These are phyloP conservation scores for Fusarium floridanum DNA, from an alignment of 2,329 filamentous ascomycete species.

Conservation along the genomic window DNA sequence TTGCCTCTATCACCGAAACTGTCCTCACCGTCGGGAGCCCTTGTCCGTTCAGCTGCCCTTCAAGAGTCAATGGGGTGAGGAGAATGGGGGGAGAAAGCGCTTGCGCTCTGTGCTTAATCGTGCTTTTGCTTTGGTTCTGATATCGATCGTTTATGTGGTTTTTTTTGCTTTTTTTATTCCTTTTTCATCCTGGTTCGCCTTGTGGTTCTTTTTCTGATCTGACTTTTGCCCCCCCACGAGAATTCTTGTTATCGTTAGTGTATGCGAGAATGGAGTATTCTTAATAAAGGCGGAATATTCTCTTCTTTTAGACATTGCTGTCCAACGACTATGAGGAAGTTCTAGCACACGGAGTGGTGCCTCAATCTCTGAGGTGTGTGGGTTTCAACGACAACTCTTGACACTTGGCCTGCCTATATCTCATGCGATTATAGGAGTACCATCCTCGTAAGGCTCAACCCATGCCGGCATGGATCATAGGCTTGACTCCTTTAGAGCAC, in stretches of 20 bases:
- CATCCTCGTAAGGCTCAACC: not conserved
- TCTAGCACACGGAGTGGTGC: not conserved
- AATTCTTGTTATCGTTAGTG: slow-evolving; percentile 28
- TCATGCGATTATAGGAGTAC: not conserved
- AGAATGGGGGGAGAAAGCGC: not conserved
- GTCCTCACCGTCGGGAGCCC: not conserved
- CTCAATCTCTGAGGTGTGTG: not conserved
- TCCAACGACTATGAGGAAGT: not conserved
- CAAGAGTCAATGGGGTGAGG: slow-evolving; percentile 2
- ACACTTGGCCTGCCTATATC: not conserved
- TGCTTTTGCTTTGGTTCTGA: slow-evolving; percentile 35
- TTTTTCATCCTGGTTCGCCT: slow-evolving; percentile 39
- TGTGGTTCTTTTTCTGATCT: slow-evolving; percentile 17
- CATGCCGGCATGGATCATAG: not conserved
- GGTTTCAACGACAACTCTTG: not conserved
- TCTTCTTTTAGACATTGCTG: slow-evolving; percentile 23
- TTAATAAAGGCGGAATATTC: slow-evolving; percentile 49
- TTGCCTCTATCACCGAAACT: slow-evolving; percentile 4
- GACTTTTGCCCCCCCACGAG: slow-evolving; percentile 4
- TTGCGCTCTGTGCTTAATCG: slow-evolving; percentile 2
- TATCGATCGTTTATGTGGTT: slow-evolving; percentile 25
- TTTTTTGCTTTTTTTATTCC: slow-evolving; percentile 23
- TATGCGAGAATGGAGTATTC: slow-evolving; percentile 45
- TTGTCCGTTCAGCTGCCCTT: not conserved
- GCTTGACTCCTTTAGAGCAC: not conserved